Evolutionary conservation across 208 protist species (phyloP).

Genomic region (Leishmania lainsoni): DNA sequence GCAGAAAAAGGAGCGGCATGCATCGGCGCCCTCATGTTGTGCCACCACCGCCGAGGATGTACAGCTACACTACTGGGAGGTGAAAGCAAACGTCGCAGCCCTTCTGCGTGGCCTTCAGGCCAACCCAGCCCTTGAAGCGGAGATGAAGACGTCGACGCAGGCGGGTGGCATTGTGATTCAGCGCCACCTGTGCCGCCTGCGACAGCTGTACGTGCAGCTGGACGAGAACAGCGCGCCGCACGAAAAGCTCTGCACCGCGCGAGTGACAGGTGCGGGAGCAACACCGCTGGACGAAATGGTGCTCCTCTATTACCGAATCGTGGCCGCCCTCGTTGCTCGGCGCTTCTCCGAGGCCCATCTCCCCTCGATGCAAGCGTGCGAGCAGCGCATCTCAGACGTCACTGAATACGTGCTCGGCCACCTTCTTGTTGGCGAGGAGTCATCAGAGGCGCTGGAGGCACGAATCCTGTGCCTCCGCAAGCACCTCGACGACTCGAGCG

Average conservation of each 20-base stretch:
- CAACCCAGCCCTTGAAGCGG: constrained; percentile 3
- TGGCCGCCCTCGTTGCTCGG: constrained; percentile 27
- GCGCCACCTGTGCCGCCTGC: constrained; percentile 23
- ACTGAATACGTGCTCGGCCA: constrained; percentile 14
- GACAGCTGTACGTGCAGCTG: constrained; percentile 16
- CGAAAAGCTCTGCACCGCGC: background rate
- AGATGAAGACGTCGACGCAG: constrained; percentile 12
- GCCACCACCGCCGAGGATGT: background rate
- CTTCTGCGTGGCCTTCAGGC: constrained; percentile 20
- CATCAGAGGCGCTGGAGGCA: constrained; percentile 7
- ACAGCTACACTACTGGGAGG: constrained; percentile 12
- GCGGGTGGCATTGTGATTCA: constrained; percentile 20
- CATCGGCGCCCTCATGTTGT: background rate
- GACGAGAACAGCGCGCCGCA: background rate
- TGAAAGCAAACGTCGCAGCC: constrained; percentile 16
- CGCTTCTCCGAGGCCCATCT: constrained; percentile 26
- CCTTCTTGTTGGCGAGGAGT: constrained; percentile 12
- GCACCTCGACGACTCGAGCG: background rate
- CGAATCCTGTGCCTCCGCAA: constrained; percentile 1
- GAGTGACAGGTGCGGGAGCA: background rate
- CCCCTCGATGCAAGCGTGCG: constrained; percentile 21
- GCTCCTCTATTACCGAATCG: constrained; percentile 37
- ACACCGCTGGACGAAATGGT: constrained; percentile 28
- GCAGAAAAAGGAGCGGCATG: background rate
- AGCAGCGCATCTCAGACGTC: constrained; percentile 13